Conservation (phyloP, 139 green algal species). For the Tetradesmus lagerheimii region DNA sequence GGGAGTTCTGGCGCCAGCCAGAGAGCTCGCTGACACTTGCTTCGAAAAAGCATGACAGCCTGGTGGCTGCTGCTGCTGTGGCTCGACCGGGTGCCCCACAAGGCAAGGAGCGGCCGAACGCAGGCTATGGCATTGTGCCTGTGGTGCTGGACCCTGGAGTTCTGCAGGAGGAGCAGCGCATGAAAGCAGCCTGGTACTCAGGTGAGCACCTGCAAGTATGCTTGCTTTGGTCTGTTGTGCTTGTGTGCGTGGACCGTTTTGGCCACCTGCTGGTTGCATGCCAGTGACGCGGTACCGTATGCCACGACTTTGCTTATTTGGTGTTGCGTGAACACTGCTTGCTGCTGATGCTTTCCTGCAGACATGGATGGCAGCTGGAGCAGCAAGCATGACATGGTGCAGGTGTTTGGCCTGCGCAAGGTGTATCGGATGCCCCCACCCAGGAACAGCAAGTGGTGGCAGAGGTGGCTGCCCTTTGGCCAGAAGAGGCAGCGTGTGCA, state of each 20-base stretch:
- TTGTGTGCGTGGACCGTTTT: not conserved
- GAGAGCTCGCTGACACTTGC: conserved; percentile 21
- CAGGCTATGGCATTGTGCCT: not conserved
- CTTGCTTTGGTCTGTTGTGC: not conserved
- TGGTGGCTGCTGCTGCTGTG: conserved; percentile 27
- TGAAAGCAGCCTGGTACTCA: conserved; percentile 32
- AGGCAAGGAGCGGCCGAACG: not conserved
- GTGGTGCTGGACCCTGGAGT: conserved; percentile 56
- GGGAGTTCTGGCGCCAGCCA: conserved; percentile 16
- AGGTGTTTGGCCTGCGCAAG: conserved; percentile 80
- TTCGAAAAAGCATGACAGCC: conserved; percentile 5
- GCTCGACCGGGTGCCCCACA: not conserved
- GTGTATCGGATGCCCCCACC: conserved; percentile 51
- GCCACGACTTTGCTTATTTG: not conserved
- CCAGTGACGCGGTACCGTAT: not conserved
- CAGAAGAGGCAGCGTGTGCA: not conserved
- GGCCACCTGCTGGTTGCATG: not conserved
- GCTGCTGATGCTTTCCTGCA: not conserved
- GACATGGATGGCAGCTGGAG: not conserved
- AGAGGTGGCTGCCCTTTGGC: not conserved
- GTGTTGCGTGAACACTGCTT: not conserved
- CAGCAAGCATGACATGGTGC: conserved; percentile 56
- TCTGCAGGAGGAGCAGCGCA: conserved; percentile 30
- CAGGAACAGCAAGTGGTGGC: conserved; percentile 5
- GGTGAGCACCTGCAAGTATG: not conserved